A percentile compares a stretch with the other conserved stretches of the same genome.
Evolutionary conservation across 257 asterid genomes (phyloP).

Genomic region (Solanum tarapatanum): DNA sequence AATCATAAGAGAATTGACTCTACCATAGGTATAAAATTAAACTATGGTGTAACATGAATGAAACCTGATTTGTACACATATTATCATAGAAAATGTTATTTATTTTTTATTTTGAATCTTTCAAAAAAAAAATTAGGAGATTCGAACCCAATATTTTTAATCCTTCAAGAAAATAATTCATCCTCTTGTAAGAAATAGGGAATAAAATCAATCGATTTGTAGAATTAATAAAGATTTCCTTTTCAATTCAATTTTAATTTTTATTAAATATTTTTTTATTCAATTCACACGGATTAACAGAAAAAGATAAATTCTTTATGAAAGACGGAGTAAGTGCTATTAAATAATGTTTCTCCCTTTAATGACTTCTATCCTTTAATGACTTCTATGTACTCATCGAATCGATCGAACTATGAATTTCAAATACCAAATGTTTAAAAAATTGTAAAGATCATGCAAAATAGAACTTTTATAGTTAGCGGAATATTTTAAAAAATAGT

Average conservation of each 20-base stretch:
- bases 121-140: neutral
- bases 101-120: neutral
- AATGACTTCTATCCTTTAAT: neutral
- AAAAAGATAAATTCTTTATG: neutral
- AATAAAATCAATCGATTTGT: neutral
- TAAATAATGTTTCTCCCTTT: neutral
- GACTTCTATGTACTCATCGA: neutral
- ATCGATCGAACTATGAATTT: neutral
- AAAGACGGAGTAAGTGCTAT: no score
- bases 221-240: neutral
- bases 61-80: neutral
- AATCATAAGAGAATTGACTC: neutral
- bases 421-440: neutral
- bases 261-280: no score
- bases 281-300: neutral
- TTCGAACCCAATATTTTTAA: neutral
- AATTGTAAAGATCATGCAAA: neutral
- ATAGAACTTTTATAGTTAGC: neutral
- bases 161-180: neutral
- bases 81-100: neutral
- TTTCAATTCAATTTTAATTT: neutral
- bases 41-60: neutral
- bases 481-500: neutral
- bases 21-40: neutral
- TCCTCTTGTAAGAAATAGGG: neutral